Conservation (phyloP, 371 early-diverging fungal species). For the Actinomucor elegans region DNA sequence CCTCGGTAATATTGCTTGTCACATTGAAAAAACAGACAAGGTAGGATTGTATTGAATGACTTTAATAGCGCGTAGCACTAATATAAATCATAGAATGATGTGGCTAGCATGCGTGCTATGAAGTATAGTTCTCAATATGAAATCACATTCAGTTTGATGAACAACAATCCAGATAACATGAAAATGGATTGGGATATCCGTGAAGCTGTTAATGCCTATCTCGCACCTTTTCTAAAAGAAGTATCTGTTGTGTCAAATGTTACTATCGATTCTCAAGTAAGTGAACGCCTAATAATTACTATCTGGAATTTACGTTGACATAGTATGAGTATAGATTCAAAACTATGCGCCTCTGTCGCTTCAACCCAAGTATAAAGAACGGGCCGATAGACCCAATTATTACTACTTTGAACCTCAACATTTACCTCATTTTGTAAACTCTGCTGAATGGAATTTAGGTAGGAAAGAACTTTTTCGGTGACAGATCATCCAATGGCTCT, state of each 20-base stretch:
- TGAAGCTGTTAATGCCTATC: constrained; percentile 54
- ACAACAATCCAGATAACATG: constrained; percentile 65
- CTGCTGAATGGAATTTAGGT: constrained; percentile 91
- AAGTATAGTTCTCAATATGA: constrained; percentile 80
- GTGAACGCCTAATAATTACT: no score
- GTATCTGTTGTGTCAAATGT: constrained; percentile 55
- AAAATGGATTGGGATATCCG: constrained; percentile 76
- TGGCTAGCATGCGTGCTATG: constrained; percentile 66
- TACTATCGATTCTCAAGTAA: constrained; percentile 63
- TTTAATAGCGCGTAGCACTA: background rate
- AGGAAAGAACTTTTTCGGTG: background rate
- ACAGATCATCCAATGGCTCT: no score
- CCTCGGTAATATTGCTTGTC: constrained; percentile 16
- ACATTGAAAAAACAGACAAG: constrained; percentile 13
- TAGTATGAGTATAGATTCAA: constrained; percentile 47
- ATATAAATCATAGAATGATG: constrained; percentile 39
- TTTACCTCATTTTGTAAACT: constrained; percentile 82
- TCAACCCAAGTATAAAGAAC: constrained; percentile 48
- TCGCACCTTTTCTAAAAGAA: constrained; percentile 53
- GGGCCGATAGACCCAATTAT: constrained; percentile 37
- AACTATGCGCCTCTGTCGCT: constrained; percentile 74
- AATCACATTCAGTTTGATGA: constrained; percentile 76
- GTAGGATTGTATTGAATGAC: constrained; percentile 17
- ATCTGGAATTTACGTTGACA: background rate
- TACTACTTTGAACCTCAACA: constrained; percentile 56